phyloP scores from a whole-genome alignment of 257 asterid genomes.

The Primulina tabacum region DNA sequence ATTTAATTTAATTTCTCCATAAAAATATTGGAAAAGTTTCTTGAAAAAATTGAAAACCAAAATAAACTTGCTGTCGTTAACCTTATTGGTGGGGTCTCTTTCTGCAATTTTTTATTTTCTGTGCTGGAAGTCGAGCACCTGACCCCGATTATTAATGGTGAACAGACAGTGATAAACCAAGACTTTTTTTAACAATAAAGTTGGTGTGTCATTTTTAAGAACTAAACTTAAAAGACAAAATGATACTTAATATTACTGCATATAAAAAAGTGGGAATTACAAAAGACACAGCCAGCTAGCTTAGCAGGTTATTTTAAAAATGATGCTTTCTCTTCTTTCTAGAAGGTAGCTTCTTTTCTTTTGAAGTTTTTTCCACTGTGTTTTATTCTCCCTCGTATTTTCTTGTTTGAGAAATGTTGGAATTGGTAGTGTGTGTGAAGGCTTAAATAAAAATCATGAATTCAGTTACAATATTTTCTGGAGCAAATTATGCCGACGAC shows the following conservation, averaged over 20 bases:
- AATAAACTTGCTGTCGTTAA: constrained; percentile 9
- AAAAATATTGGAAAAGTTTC: too few relatives aligned
- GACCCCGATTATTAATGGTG: constrained; percentile 39
- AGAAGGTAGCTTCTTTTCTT: not conserved
- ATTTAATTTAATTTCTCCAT: too few relatives aligned
- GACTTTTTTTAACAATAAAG: constrained; percentile 27
- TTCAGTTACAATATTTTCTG: too few relatives aligned
- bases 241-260: constrained; percentile 5
- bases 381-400: not conserved
- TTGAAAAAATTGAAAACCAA: too few relatives aligned
- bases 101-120: not conserved
- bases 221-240: constrained; percentile 29
- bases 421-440: too few relatives aligned
- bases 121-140: constrained; percentile 25
- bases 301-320: not conserved
- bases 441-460: too few relatives aligned
- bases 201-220: constrained; percentile 55
- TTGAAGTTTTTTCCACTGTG: constrained; percentile 5
- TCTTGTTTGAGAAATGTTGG: not conserved
- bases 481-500: too few relatives aligned
- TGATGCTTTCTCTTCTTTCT: constrained; percentile 17
- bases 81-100: constrained; percentile 41
- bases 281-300: not conserved
- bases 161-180: constrained; percentile 19
- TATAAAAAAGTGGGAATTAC: constrained; percentile 28